A percentile compares a stretch with the other conserved stretches of the same genome.
phyloP scores from a whole-genome alignment of 2,329 filamentous ascomycete genomes.

The Arthrobotrys megalospora region DNA sequence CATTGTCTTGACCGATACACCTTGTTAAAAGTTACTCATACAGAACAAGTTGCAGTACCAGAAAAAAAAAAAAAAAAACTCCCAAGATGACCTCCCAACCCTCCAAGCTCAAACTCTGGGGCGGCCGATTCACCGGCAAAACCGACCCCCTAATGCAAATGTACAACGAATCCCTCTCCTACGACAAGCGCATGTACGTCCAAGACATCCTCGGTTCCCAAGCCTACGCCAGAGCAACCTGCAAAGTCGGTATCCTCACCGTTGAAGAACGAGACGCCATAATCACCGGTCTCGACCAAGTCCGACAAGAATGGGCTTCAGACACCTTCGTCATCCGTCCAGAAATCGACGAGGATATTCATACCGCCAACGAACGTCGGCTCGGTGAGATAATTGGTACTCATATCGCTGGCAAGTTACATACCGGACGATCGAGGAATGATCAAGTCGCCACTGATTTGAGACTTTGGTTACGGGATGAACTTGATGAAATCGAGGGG shows the following conservation, averaged over 20 bases:
- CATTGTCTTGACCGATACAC: neutral
- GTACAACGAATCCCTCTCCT: slow-evolving; percentile 86
- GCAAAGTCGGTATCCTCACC: slow-evolving; percentile 80
- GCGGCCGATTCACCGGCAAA: slow-evolving; percentile 74
- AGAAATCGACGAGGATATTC: slow-evolving; percentile 75
- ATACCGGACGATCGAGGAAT: slow-evolving; percentile 88
- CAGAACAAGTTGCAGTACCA: neutral
- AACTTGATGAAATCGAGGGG: slow-evolving; percentile 78
- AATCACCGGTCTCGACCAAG: slow-evolving; percentile 77
- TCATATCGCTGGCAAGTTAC: slow-evolving; percentile 87
- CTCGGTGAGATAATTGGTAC: slow-evolving; percentile 89
- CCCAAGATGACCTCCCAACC: slow-evolving; percentile 46
- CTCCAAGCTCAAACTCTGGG: slow-evolving; percentile 66
- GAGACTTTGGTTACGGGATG: slow-evolving; percentile 87
- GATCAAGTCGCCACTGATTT: slow-evolving; percentile 93
- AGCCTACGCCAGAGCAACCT: slow-evolving; percentile 85
- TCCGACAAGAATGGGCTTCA: slow-evolving; percentile 72
- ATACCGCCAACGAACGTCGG: slow-evolving; percentile 80
- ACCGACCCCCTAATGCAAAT: slow-evolving; percentile 88
- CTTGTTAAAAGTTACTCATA: neutral
- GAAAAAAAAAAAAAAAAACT: neutral
- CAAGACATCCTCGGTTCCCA: slow-evolving; percentile 86
- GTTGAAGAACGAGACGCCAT: slow-evolving; percentile 81
- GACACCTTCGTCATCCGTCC: slow-evolving; percentile 72
- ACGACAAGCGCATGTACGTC: slow-evolving; percentile 82